Evolutionary conservation across 805 yeast species (phyloP).

Genomic region (Candida verbasci): DNA sequence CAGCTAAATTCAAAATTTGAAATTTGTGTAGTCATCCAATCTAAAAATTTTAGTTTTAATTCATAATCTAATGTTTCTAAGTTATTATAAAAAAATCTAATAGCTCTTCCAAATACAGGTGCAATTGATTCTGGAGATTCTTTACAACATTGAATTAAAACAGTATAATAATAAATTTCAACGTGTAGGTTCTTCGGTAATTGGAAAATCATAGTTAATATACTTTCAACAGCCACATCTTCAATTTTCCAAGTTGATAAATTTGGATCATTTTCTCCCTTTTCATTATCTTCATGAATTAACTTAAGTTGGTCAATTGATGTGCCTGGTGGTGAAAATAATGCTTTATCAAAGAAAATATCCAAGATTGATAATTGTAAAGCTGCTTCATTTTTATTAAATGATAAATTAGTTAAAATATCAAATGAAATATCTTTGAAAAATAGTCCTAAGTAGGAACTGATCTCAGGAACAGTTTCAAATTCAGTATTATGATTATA

Average conservation of each 20-base stretch:
- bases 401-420: slow-evolving; percentile 73
- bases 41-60: slow-evolving; percentile 64
- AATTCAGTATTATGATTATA: slow-evolving; percentile 52
- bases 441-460: slow-evolving; percentile 44
- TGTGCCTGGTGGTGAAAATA: slow-evolving; percentile 57
- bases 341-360: slow-evolving; percentile 59
- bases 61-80: slow-evolving; percentile 71
- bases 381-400: slow-evolving; percentile 83
- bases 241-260: slow-evolving; percentile 86
- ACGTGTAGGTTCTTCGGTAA: slow-evolving; percentile 66
- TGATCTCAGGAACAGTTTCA: slow-evolving; percentile 50
- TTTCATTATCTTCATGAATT: slow-evolving; percentile 37
- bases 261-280: slow-evolving; percentile 37
- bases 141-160: slow-evolving; percentile 81
- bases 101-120: slow-evolving; percentile 90
- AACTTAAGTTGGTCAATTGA: slow-evolving; percentile 63
- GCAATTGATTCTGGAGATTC: slow-evolving; percentile 74
- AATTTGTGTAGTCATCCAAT: slow-evolving; percentile 91
- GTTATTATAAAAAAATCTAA: slow-evolving; percentile 73
- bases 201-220: slow-evolving; percentile 71
- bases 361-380: slow-evolving; percentile 76
- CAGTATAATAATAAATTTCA: slow-evolving; percentile 75
- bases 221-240: slow-evolving; percentile 80
- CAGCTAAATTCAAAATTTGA: slow-evolving; percentile 93
- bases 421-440: slow-evolving; percentile 75